A percentile compares a stretch with the other conserved stretches of the same genome.
phyloP scores from a whole-genome alignment of 805 yeast genomes.

The Blastobotrys parvus region DNA sequence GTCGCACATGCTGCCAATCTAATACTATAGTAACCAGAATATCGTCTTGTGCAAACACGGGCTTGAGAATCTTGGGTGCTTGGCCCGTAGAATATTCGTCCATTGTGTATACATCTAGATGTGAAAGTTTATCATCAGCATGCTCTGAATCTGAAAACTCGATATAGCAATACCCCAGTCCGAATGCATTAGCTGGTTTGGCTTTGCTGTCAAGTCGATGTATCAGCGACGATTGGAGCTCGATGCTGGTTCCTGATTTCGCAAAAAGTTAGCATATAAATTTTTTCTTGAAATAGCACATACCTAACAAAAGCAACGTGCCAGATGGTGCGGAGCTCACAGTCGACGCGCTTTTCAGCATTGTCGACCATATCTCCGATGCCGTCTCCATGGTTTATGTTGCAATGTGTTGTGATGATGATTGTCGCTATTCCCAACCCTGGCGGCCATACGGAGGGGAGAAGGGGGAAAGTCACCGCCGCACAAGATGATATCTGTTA shows the following conservation, averaged over 20 bases:
- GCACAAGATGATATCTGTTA: no score
- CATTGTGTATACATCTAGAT: conserved; percentile 16
- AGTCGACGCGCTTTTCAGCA: conserved; percentile 7
- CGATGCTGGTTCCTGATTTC: background rate
- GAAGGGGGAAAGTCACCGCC: no score
- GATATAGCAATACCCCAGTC: conserved; percentile 21
- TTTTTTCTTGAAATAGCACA: conserved; percentile 16
- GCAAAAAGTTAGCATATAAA: conserved; percentile 17
- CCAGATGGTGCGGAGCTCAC: conserved; percentile 5
- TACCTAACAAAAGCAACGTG: conserved; percentile 5
- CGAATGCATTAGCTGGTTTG: conserved; percentile 14
- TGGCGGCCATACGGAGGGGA: no score
- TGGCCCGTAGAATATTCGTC: conserved; percentile 7
- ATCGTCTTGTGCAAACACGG: background rate
- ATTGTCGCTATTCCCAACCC: no score
- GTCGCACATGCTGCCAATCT: conserved; percentile 12
- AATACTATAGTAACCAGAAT: conserved; percentile 9
- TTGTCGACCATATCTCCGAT: conserved; percentile 7
- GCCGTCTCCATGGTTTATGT: background rate
- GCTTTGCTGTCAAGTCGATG: background rate
- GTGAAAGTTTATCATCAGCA: conserved; percentile 16
- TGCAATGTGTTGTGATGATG: no score
- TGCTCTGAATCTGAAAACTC: conserved; percentile 22
- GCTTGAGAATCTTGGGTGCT: conserved; percentile 3
- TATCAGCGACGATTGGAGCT: background rate